A percentile compares a stretch with the other conserved stretches of the same genome.
These are phyloP conservation scores for Termitomyces sp. DNA, from an alignment of 768 basidiomycete species.

Conservation along the genomic window DNA sequence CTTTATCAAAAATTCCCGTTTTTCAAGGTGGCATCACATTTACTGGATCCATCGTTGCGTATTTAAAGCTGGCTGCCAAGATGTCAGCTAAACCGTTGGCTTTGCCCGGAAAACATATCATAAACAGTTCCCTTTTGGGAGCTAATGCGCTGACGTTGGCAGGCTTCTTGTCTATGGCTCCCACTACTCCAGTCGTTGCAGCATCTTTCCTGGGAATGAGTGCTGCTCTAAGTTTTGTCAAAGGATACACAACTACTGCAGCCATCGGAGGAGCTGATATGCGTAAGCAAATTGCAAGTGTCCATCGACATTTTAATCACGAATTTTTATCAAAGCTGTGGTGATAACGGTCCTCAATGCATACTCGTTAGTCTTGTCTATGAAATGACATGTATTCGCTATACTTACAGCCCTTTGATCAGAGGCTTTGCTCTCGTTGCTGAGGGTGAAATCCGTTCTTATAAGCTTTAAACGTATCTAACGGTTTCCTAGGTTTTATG, in stretches of 20 bases:
- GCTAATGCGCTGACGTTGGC: conserved; percentile 70
- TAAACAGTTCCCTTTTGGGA: conserved; percentile 68
- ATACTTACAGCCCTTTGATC: neutral
- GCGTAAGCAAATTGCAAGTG: conserved; percentile 49
- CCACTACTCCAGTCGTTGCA: conserved; percentile 66
- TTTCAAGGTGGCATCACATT: conserved; percentile 72
- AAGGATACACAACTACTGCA: conserved; percentile 83
- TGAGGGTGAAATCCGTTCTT: conserved; percentile 45
- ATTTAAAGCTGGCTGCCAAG: conserved; percentile 79
- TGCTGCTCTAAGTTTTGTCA: conserved; percentile 72
- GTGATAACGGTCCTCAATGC: conserved; percentile 90
- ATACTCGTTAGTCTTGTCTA: conserved; percentile 49
- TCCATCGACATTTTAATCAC: neutral
- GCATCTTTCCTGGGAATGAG: conserved; percentile 75
- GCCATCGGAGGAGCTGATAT: conserved; percentile 94
- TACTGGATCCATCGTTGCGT: conserved; percentile 86
- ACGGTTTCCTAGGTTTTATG: conserved; percentile 61
- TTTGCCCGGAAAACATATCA: conserved; percentile 71
- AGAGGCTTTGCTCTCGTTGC: conserved; percentile 85
- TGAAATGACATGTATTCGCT: neutral
- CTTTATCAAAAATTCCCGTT: conserved; percentile 1
- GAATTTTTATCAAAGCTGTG: conserved; percentile 47
- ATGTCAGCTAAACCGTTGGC: conserved; percentile 71
- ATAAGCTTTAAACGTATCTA: neutral
- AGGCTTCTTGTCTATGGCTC: conserved; percentile 67